Conservation (phyloP, 441 rosid genomes). For the Mallotus repandus region DNA sequence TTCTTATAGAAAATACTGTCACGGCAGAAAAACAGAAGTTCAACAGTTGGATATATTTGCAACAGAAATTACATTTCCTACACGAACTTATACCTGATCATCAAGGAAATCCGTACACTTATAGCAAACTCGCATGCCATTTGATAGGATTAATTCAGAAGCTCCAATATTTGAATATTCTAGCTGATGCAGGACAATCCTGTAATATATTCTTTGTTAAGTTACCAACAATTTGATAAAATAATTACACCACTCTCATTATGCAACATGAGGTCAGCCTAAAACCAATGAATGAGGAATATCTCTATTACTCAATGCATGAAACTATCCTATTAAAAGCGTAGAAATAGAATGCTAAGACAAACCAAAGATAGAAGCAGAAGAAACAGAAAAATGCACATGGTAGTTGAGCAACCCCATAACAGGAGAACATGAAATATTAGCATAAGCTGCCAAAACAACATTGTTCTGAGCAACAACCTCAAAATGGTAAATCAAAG, state of each 20-base stretch:
- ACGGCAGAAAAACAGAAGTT: not conserved
- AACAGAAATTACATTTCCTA: slow-evolving; percentile 10
- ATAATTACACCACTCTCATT: not conserved
- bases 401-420: not conserved
- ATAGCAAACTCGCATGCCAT: slow-evolving; percentile 89
- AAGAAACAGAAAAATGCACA: not conserved
- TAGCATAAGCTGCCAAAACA: not conserved
- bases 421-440: not conserved
- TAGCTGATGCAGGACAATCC: slow-evolving; percentile 54
- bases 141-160: slow-evolving; percentile 76
- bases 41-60: not conserved
- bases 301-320: not conserved
- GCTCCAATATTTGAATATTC: slow-evolving; percentile 78
- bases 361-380: not conserved
- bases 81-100: slow-evolving; percentile 72
- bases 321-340: not conserved
- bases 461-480: too few species aligned
- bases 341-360: not conserved
- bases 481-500: not conserved
- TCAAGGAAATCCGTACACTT: slow-evolving; percentile 88
- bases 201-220: slow-evolving; percentile 36
- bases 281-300: not conserved
- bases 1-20: slow-evolving; percentile 7
- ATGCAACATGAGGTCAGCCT: slow-evolving; percentile 3
- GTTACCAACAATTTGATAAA: slow-evolving; percentile 26